A percentile compares a stretch with the other conserved stretches of the same genome.
Evolutionary conservation across 805 yeast genomes (phyloP).

Genomic region (Cyberlindnera euphorbiae): DNA sequence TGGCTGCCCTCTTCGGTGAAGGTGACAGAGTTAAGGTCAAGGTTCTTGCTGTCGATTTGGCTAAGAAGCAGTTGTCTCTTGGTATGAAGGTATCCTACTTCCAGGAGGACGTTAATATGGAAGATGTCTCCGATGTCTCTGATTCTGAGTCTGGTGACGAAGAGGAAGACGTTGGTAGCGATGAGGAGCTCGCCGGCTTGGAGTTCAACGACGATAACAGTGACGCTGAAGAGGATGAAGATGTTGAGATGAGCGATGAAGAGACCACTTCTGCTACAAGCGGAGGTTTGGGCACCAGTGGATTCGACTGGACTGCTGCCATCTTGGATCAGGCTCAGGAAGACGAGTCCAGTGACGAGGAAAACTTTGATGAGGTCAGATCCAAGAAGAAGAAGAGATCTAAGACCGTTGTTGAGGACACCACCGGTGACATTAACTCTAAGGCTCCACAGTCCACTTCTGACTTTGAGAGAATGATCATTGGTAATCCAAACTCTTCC

Average conservation of each 20-base stretch:
- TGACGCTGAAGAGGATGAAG: slow-evolving; percentile 21
- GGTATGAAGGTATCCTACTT: slow-evolving; percentile 96
- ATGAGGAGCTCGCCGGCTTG: slow-evolving; percentile 12
- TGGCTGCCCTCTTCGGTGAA: slow-evolving; percentile 65
- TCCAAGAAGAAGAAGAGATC: slow-evolving; percentile 43
- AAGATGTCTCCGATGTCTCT: slow-evolving; percentile 29
- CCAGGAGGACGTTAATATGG: slow-evolving; percentile 32
- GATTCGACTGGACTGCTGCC: slow-evolving; percentile 95
- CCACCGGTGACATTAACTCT: slow-evolving; percentile 77
- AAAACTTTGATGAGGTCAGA: slow-evolving; percentile 39
- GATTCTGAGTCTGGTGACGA: slow-evolving; percentile 22
- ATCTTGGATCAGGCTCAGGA: slow-evolving; percentile 76
- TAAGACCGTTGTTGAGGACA: slow-evolving; percentile 55
- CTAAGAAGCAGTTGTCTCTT: slow-evolving; percentile 72
- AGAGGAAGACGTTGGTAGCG: slow-evolving; percentile 7
- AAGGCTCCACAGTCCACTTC: slow-evolving; percentile 87
- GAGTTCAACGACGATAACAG: slow-evolving; percentile 16
- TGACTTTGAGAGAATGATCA: slow-evolving; percentile 87
- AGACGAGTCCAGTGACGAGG: slow-evolving; percentile 46
- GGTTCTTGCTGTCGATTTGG: slow-evolving; percentile 55
- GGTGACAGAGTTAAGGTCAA: slow-evolving; percentile 92
- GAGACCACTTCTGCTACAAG: slow-evolving; percentile 16
- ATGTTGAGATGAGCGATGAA: slow-evolving; percentile 16
- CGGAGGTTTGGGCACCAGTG: slow-evolving; percentile 60
- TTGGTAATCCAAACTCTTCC: slow-evolving; percentile 92